Conservation (phyloP, 1,284 basidiomycete genomes). For the Phellopilus nigrolimitatus region DNA sequence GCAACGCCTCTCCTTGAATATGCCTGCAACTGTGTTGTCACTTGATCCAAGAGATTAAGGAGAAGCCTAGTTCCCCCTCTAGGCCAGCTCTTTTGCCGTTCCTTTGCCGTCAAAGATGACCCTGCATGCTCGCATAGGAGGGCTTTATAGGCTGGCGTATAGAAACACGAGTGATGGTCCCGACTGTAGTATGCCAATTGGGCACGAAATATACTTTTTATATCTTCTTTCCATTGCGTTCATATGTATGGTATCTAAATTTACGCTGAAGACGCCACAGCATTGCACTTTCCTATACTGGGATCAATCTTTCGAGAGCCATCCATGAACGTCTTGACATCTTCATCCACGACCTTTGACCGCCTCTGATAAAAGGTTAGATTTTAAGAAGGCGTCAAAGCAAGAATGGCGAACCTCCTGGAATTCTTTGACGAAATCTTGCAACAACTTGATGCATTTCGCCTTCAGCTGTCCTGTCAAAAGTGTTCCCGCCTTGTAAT, state of each 20-base stretch:
- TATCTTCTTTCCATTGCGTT: neutral
- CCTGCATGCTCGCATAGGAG: too few species aligned
- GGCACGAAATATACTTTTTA: neutral
- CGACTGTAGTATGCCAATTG: neutral
- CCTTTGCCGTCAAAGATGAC: too few species aligned
- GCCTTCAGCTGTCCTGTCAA: constrained; percentile 93
- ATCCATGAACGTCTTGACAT: constrained; percentile 83
- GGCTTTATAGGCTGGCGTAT: too few species aligned
- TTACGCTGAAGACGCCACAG: neutral
- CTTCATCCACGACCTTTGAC: constrained; percentile 77
- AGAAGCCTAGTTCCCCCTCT: too few species aligned
- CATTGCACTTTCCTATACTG: constrained; percentile 5
- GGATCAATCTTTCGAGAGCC: constrained; percentile 68
- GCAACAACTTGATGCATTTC: constrained; percentile 81
- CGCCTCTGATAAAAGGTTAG: constrained; percentile 52
- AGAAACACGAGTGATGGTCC: too few species aligned
- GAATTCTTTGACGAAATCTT: constrained; percentile 83
- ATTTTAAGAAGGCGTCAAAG: neutral
- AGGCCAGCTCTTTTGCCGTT: too few species aligned
- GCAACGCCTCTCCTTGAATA: too few species aligned
- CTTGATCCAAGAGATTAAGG: too few species aligned
- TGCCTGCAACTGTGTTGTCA: too few species aligned
- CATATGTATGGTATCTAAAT: neutral
- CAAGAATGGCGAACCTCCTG: constrained; percentile 63
- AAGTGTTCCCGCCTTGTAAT: constrained; percentile 86